Evolutionary conservation across 306 rosid genomes (phyloP), one percentile per base, ranked within the genome.

Genomic region (Vicia villosa): DNA sequence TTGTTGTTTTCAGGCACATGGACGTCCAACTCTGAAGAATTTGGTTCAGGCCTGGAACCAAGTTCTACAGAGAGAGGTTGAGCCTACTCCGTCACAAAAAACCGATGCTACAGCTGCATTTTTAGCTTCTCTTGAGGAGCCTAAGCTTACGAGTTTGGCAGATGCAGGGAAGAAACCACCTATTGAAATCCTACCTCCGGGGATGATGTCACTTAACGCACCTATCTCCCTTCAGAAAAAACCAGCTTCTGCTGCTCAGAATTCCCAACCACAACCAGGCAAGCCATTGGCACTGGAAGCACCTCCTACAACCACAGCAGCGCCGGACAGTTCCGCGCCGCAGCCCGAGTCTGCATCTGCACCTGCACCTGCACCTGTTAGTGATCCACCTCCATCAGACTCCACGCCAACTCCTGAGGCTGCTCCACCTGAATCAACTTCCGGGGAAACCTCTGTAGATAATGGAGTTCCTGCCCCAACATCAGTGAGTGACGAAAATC

Each of bases 151-250:
- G 5, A 95, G 95, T 79, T 80, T 95, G 83, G 92, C 89, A 59
- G 99, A 95, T 4, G 97, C 97, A 21, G 91, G 91, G 79, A 95
- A 89, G 89, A 91, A 95, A 69, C 96, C 91, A 3, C 91, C 96
- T 1, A 95, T 95, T 28, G 97, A 95, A 82, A 91, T 91, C 76
- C 80, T 95, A 76, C 99, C 99, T 75, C 99, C 96, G 0, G 99
- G 97, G 54, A 89, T 95, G 96, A 22, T 79, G 24, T 85, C 99
- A 68, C 86, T 91, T 21, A 72, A 90, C 57, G 86, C 77, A 73
- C 84, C 99, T 52, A 82, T 89, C 24, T 70, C 96, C 32, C 66
- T 83, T 55, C 88, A 83, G 79, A 95, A 95, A 78, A 91, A 89
- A 84, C 89, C 85, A 20, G 77, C 74, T 77, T 75, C 87, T 58